A percentile compares a stretch with the other conserved stretches of the same genome.
Conservation (phyloP, 257 asterid genomes). For the Dorcoceras hygrometricum region DNA sequence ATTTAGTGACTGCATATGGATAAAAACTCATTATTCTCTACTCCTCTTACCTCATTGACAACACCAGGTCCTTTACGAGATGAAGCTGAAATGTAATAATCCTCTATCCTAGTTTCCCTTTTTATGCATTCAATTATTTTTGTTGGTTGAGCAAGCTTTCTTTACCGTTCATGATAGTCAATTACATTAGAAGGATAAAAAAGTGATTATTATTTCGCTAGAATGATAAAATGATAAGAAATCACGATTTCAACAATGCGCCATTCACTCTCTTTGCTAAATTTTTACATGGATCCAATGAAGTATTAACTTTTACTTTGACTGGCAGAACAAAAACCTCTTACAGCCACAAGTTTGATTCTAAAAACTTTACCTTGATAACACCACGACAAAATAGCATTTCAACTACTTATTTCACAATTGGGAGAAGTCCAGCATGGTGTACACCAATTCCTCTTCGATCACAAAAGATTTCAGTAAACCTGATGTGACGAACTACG, state of each 20-base stretch:
- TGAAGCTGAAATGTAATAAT: too few relatives aligned
- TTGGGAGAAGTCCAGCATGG: constrained; percentile 98
- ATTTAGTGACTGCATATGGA: too few relatives aligned
- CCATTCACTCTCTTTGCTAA: neutral
- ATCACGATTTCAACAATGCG: neutral
- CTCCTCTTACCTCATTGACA: too few relatives aligned
- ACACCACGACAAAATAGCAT: constrained; percentile 99
- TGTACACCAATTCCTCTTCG: constrained; percentile 94
- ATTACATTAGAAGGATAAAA: neutral
- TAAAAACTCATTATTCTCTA: too few relatives aligned
- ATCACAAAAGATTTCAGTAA: constrained; percentile 83
- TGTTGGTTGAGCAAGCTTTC: too few relatives aligned
- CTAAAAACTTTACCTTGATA: constrained; percentile 59
- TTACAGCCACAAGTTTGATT: constrained; percentile 7
- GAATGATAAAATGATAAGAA: neutral
- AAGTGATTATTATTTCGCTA: neutral
- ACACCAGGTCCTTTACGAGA: too few relatives aligned
- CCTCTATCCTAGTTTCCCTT: too few relatives aligned
- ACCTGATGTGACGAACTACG: constrained; percentile 94
- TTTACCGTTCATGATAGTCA: neutral
- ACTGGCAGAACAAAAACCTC: constrained; percentile 20
- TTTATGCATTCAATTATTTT: too few relatives aligned
- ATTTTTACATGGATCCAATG: constrained; percentile 8
- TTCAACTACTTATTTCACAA: constrained; percentile 98
- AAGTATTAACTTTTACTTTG: neutral